These are phyloP conservation scores for Peronospora farinosa DNA, from an alignment of 352 stramenopile genomes.

Conservation along the genomic window DNA sequence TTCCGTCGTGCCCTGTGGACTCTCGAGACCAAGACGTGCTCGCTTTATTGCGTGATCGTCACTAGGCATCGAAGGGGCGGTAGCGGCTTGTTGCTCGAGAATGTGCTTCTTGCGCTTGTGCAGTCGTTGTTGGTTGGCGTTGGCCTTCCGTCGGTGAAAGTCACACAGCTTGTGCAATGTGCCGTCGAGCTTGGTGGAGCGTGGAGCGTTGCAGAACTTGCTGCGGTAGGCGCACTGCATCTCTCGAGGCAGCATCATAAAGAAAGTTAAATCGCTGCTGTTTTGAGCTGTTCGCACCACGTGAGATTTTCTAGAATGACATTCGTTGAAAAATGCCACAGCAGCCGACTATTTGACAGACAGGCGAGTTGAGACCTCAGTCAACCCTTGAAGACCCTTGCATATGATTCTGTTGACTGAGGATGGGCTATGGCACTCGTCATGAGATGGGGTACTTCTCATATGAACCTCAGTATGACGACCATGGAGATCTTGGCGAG, in stretches of 20 bases:
- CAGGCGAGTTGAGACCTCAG: background rate
- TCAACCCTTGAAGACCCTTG: slow-evolving; percentile 21
- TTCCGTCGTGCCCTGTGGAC: slow-evolving; percentile 18
- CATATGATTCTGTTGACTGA: slow-evolving; percentile 9
- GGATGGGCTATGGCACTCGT: too few relatives aligned
- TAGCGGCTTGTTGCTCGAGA: slow-evolving; percentile 17
- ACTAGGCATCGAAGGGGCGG: slow-evolving; percentile 9
- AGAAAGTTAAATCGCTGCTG: background rate
- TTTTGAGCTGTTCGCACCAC: background rate
- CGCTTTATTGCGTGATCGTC: slow-evolving; percentile 9
- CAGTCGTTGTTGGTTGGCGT: slow-evolving; percentile 42
- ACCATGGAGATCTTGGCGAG: slow-evolving; percentile 16
- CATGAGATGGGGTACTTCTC: background rate
- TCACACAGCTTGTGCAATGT: slow-evolving; percentile 47
- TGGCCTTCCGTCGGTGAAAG: slow-evolving; percentile 46
- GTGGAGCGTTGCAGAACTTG: slow-evolving; percentile 39
- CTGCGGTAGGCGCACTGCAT: slow-evolving; percentile 43
- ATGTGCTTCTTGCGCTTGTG: slow-evolving; percentile 38
- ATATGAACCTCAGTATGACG: background rate
- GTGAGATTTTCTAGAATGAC: slow-evolving; percentile 23
- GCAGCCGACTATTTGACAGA: slow-evolving; percentile 16
- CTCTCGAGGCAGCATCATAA: slow-evolving; percentile 17
- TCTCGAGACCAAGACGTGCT: slow-evolving; percentile 9
- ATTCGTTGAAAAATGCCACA: background rate
- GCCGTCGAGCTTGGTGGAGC: slow-evolving; percentile 41